Percentiles rank a stretch among this genome's conserved stretches.
phyloP scores from a whole-genome alignment of 805 yeast genomes.

The Groenewaldozyma tartarivorans region DNA sequence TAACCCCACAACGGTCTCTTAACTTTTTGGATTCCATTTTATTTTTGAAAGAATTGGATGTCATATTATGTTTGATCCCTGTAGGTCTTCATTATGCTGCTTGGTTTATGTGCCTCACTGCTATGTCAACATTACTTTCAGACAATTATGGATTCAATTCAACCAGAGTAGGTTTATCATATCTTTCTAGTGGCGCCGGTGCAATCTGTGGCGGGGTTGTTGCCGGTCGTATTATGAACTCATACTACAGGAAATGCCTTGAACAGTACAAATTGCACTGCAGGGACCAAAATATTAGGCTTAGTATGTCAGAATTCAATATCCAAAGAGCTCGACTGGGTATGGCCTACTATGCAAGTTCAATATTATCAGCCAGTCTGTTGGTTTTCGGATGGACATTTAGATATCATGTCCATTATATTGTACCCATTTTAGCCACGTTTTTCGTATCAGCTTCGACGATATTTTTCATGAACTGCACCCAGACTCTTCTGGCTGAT shows the following conservation, averaged over 20 bases:
- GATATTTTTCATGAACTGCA: slow-evolving; percentile 46
- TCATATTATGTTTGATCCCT: slow-evolving; percentile 43
- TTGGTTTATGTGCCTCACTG: slow-evolving; percentile 63
- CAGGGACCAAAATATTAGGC: slow-evolving; percentile 16
- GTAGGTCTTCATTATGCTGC: slow-evolving; percentile 54
- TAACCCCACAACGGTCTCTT: not conserved
- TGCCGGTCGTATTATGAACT: slow-evolving; percentile 50
- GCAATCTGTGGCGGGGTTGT: slow-evolving; percentile 50
- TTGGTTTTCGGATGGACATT: slow-evolving; percentile 70
- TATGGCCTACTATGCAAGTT: slow-evolving; percentile 36
- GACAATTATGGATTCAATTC: slow-evolving; percentile 42
- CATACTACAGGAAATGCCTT: slow-evolving; percentile 32
- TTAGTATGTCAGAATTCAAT: slow-evolving; percentile 38
- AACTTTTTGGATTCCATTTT: not conserved
- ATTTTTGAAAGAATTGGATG: slow-evolving; percentile 22
- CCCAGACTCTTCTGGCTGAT: slow-evolving; percentile 59
- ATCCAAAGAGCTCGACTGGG: slow-evolving; percentile 46
- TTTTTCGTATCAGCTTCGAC: slow-evolving; percentile 51
- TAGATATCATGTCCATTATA: slow-evolving; percentile 35
- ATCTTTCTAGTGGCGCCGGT: slow-evolving; percentile 64
- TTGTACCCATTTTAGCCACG: slow-evolving; percentile 49
- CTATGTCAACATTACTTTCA: slow-evolving; percentile 40
- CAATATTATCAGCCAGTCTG: slow-evolving; percentile 32
- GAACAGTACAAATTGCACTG: slow-evolving; percentile 1
- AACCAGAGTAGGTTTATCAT: slow-evolving; percentile 60